These are phyloP conservation scores for Penicillium canescens DNA, from an alignment of 495 filamentous ascomycete species.

Conservation along the genomic window DNA sequence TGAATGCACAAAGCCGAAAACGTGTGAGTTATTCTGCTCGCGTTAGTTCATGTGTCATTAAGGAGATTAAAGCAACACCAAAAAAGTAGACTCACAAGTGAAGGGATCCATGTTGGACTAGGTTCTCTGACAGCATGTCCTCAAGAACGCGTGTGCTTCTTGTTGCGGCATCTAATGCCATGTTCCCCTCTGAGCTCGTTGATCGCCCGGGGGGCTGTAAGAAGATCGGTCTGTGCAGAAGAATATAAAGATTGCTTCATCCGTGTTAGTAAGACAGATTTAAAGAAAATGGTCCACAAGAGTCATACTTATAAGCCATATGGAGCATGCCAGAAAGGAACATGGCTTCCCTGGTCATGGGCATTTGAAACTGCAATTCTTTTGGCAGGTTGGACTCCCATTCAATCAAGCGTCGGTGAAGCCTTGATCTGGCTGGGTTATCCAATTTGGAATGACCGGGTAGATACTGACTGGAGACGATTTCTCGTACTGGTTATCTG, in stretches of 20 bases:
- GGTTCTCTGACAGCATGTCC: conserved; percentile 46
- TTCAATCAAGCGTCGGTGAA: conserved; percentile 31
- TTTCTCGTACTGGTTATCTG: conserved; percentile 32
- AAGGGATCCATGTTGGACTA: conserved; percentile 45
- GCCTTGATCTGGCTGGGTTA: conserved; percentile 22
- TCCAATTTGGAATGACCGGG: conserved; percentile 33
- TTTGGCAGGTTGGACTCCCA: conserved; percentile 38
- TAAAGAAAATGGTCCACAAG: not conserved
- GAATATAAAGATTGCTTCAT: conserved; percentile 38
- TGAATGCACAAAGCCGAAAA: conserved; percentile 51
- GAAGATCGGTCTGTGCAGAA: conserved; percentile 40
- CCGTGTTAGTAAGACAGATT: not conserved
- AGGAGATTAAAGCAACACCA: no score
- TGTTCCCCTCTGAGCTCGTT: conserved; percentile 27
- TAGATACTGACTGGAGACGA: conserved; percentile 42
- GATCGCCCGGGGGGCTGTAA: conserved; percentile 26
- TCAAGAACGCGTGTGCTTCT: conserved; percentile 45
- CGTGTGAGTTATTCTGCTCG: conserved; percentile 43
- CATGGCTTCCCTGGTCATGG: conserved; percentile 24
- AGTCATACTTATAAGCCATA: conserved; percentile 43
- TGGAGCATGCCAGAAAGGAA: conserved; percentile 46
- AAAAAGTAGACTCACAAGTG: conserved; percentile 37
- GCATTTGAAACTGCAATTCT: conserved; percentile 31
- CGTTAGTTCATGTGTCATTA: not conserved
- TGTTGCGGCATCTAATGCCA: conserved; percentile 45